Base-by-base conservation (phyloP, 2,329 filamentous ascomycete species). In the Teratosphaeria viscida region DNA sequence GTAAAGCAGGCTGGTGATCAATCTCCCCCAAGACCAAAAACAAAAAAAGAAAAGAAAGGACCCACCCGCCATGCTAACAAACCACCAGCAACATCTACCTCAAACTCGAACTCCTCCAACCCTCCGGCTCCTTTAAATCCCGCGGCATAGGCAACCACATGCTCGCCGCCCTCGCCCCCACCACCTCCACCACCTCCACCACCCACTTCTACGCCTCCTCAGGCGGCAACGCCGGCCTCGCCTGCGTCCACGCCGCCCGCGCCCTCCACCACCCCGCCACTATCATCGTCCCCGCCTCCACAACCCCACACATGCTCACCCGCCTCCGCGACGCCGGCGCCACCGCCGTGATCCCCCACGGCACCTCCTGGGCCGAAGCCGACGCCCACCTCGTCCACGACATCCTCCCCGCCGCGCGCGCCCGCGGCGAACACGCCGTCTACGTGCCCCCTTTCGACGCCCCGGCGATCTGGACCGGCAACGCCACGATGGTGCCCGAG, bases 51-150 rank as follows among this genome's bases (percentile, higher is more conserved):
- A 32, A 32, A 32, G 19, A 19, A 19, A 19, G 19, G 1, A 32
- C 2, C 7, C 2, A 19, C 12, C 72, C 12, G n/a, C 16, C 71
- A 68, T 70, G 65, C 76, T 39, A 39, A 39, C 5, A 5, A 5
- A 5, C 16, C 5, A 75, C 71, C 73, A 80, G 88, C 77, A 86
- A 88, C 76, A 84, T 95, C 73, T 89, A 88, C 73, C 84, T 95
- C 68, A 95, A 95, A 73, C 83, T 94, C 63, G 90, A 95, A 67
- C 89, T 88, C 71, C 82, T 91, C 58, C 90, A 95, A 70, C 90
- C 90, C 3, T 88, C 87, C 23, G 88, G 88, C 63, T 92, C 88
- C 43, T 95, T 95, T 83, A 94, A 95, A 73, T 92, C 88, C 61
- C 70, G 76, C 64, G 89, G 87, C 34, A 83, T 92, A 62, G 88